These are phyloP conservation scores for Calonectria naviculata DNA, from an alignment of 2,329 filamentous ascomycete species.

Conservation along the genomic window DNA sequence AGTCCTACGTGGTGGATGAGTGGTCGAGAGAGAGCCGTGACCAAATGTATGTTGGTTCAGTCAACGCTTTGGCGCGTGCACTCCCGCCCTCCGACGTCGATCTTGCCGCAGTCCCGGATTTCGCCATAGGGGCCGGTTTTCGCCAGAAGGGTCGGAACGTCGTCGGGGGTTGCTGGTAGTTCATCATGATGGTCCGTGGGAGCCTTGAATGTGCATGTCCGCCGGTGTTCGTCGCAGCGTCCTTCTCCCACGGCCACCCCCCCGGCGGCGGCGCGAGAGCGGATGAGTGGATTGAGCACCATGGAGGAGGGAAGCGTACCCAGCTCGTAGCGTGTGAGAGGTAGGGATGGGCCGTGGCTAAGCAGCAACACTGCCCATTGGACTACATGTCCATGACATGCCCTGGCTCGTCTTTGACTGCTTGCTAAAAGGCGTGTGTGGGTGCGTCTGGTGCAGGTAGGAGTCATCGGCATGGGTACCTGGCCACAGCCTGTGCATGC, in stretches of 20 bases:
- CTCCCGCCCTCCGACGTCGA: not conserved
- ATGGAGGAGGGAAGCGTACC: not conserved
- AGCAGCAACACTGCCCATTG: constrained; percentile 24
- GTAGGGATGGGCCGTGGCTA: constrained; percentile 9
- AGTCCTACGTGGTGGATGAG: not conserved
- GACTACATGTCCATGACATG: not conserved
- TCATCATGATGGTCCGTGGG: not conserved
- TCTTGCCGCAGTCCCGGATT: not conserved
- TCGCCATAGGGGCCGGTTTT: not conserved
- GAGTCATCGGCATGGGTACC: constrained; percentile 38
- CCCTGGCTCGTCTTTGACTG: not conserved
- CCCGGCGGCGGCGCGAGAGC: not conserved
- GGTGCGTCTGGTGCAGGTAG: constrained; percentile 16
- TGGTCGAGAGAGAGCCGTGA: constrained; percentile 27
- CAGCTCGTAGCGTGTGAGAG: not conserved
- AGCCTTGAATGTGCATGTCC: not conserved
- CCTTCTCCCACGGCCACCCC: constrained; percentile 1
- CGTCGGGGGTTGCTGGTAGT: not conserved
- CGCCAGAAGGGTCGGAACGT: not conserved
- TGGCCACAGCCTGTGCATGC: not conserved
- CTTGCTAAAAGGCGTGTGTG: constrained; percentile 1
- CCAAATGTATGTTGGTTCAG: not conserved
- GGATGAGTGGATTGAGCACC: too few species aligned
- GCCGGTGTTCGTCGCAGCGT: not conserved
- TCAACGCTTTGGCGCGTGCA: not conserved